Conservation (phyloP, 345 rosid species). For the Rhodomyrtus tomentosa region DNA sequence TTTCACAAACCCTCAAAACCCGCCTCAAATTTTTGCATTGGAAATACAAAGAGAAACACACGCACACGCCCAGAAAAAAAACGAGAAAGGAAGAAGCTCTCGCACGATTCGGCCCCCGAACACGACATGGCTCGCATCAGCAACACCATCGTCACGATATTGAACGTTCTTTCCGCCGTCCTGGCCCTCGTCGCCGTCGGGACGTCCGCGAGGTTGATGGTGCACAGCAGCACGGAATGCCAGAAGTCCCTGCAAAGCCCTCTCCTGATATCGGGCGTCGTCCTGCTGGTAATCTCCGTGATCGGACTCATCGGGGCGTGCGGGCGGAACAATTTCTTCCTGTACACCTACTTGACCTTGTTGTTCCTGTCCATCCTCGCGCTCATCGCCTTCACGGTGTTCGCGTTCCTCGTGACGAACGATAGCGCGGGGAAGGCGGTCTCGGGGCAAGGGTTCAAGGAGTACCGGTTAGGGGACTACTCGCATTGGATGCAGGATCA, state of each 20-base stretch:
- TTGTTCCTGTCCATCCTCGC: constrained; percentile 9
- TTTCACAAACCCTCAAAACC: background rate
- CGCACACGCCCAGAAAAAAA: background rate
- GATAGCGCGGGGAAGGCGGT: background rate
- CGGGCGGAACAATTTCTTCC: constrained; percentile 4
- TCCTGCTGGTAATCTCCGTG: constrained; percentile 3
- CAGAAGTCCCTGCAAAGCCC: constrained; percentile 9
- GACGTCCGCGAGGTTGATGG: background rate
- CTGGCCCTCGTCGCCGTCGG: constrained; percentile 8
- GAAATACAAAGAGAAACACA: background rate
- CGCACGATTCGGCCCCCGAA: background rate
- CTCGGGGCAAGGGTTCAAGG: constrained; percentile 1
- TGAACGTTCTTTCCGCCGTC: constrained; percentile 11
- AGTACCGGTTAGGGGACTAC: constrained; percentile 14
- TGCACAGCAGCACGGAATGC: constrained; percentile 5
- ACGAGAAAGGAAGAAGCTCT: background rate
- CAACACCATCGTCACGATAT: constrained; percentile 5
- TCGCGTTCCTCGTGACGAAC: constrained; percentile 14
- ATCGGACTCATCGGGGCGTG: constrained; percentile 13
- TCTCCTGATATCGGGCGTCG: constrained; percentile 7
- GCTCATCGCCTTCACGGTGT: constrained; percentile 9
- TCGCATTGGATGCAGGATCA: constrained; percentile 20
- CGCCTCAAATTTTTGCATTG: background rate
- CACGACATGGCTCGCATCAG: constrained; percentile 12
- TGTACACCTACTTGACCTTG: constrained; percentile 6